These are phyloP conservation scores for Ogataea sp. DNA, from an alignment of 805 yeast genomes.

Conservation along the genomic window DNA sequence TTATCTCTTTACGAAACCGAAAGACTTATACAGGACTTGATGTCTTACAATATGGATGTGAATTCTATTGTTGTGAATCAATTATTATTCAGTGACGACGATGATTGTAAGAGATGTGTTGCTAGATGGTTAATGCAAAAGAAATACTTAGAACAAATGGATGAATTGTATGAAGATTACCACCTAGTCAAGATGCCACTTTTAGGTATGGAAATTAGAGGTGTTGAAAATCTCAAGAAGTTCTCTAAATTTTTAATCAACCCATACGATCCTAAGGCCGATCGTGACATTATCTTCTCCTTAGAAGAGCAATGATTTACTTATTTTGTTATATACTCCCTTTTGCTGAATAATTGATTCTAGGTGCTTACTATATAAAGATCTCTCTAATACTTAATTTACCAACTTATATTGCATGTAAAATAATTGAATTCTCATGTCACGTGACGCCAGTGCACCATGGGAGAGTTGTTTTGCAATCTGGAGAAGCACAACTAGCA, in stretches of 20 bases:
- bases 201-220: constrained; percentile 92
- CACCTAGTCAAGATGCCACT: constrained; percentile 94
- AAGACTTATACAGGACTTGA: constrained; percentile 93
- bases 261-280: constrained; percentile 66
- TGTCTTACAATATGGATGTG: constrained; percentile 92
- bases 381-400: no score
- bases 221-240: constrained; percentile 73
- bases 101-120: constrained; percentile 81
- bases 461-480: no score
- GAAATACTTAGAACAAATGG: constrained; percentile 92
- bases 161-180: constrained; percentile 93
- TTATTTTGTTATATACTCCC: no score
- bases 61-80: constrained; percentile 95
- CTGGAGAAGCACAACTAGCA: no score
- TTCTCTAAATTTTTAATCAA: constrained; percentile 76
- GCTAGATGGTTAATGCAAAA: constrained; percentile 94
- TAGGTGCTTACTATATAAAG: no score
- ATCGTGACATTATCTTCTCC: constrained; percentile 44
- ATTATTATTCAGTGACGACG: constrained; percentile 76
- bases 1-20: constrained; percentile 95
- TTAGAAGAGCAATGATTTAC: constrained; percentile 40
- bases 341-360: no score
- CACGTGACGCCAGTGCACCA: no score
- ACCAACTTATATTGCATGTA: no score
- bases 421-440: no score